Base-by-base conservation (phyloP, 371 early-diverging fungal genomes). In the Capillidium rhysosporum region DNA sequence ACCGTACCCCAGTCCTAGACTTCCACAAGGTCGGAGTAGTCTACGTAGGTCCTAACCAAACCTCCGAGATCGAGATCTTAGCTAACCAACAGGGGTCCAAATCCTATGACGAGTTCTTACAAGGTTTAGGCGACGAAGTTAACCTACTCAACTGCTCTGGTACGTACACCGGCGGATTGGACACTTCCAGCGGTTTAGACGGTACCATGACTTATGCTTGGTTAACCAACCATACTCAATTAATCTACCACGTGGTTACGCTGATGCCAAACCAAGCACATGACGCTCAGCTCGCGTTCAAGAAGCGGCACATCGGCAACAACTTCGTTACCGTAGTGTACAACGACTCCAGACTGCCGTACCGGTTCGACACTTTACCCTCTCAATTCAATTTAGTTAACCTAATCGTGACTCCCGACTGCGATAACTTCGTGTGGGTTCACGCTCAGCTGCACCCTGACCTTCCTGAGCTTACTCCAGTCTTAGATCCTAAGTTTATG, bases 291-390 rank as follows among this genome's bases (percentile, higher is more conserved):
- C 78, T 82, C 63, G 77, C 73, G 43, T 68, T 66, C 41, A 96
- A 96, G 62, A 96, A 96, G 68, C 71, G 92, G 20, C 93, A 93
- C 63, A 86, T 96, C 52, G 97, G 94, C 40, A 96, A 96, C 61
- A 92, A 94, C 62, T 94, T 77, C 69, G 88, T 94, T 30, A 75
- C 81, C 30, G 80, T 96, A 56, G 83, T 93, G 14, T 96, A 83
- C 61, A 89, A 92, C 59, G 93, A 96, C 59, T 80, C 84, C 20
- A 91, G 88, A 1, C 53, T 57, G 1, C 75, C 76, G 5, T 93
- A 86, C 63, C 73, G 72, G 28, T 89, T 92, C 65, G 81, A 89
- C 54, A 94, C 92, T 0, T 66, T 94, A 20, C 84, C 89, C 0
- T 82, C 87, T 4, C 90, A 96, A 65, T 94, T 94, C 69, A 94